A percentile compares a stretch with the other conserved stretches of the same genome.
Evolutionary conservation across 2,329 filamentous ascomycete species (phyloP).

Genomic region (Cytospora paraplurivora): DNA sequence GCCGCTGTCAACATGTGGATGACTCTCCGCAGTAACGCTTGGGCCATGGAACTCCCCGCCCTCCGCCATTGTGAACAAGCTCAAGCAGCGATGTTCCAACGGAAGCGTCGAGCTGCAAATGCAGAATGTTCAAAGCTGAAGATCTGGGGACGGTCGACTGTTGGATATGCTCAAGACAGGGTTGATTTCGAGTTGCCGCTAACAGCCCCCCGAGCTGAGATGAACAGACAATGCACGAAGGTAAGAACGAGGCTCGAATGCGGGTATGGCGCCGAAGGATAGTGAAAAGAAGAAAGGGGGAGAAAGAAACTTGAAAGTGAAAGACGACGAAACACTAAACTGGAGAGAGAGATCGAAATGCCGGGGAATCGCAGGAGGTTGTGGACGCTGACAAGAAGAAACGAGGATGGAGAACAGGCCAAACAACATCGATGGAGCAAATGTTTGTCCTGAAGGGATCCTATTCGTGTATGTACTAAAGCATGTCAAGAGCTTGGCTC

Average conservation of each 20-base stretch:
- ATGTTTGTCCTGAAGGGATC: constrained; percentile 8
- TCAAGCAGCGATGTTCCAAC: neutral
- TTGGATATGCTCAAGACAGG: neutral
- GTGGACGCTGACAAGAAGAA: constrained; percentile 1
- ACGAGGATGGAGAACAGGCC: constrained; percentile 9
- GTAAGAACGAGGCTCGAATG: constrained; percentile 11
- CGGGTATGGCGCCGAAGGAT: neutral
- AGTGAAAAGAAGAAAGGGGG: neutral
- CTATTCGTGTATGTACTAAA: constrained; percentile 17
- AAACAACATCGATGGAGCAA: constrained; percentile 3
- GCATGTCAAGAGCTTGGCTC: constrained; percentile 12
- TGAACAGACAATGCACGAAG: neutral
- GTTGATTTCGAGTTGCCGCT: constrained; percentile 1
- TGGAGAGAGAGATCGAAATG: constrained; percentile 3
- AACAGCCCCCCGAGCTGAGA: constrained; percentile 1
- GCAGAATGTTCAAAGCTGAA: neutral
- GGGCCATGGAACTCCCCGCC: constrained; percentile 22
- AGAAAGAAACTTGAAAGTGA: neutral
- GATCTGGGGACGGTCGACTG: neutral
- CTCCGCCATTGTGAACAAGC: constrained; percentile 24
- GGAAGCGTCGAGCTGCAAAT: neutral
- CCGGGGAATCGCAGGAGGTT: neutral
- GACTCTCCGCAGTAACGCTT: constrained; percentile 8
- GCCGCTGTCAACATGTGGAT: constrained; percentile 1
- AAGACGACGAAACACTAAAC: neutral